Base-by-base conservation (phyloP, 108 stramenopile genomes). In the Aurantiochytrium sp. region DNA sequence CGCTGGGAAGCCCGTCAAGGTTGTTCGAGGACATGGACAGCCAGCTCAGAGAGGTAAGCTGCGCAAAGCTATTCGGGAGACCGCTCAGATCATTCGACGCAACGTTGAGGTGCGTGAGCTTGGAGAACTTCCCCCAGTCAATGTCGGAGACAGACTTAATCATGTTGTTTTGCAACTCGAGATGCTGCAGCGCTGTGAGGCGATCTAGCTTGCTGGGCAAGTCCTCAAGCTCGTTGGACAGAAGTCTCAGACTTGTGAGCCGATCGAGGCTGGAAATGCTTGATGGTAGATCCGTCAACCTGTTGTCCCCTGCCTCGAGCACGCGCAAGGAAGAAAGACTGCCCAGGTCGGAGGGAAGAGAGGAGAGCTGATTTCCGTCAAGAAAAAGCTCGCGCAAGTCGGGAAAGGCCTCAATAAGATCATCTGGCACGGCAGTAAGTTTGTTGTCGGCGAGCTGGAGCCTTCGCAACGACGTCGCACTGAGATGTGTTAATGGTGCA, bases 101-200 rank as follows among this genome's bases (percentile, higher is more conserved):
- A 5, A 89, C 53, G 49, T 89, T 58, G 87, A 91, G 92, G 57
- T 87, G 90, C 42, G 90, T 83, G 25, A 92, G 29, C 89, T 92
- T 89, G 21, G 58, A 5, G 10, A 90, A 91, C 2, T 57, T 16
- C 14, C 3, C 4, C 55, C 55, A 57, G 55, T 8, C 55, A 2
- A 57, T 16, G 55, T 57, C 55, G 4, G 8, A 8, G 14, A 92
- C 60, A 14, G 57, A 16, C 35, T 12, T 57, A 10, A 92, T 51
- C 44, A 90, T 91, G 83, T 92, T 92, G 8, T 59, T 89, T 19
- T 92, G 91, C 49, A 92, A 90, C 90, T 91, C 92, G 16, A 92
- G 89, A 19, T 91, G 49, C 89, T 91, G 90, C 53, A 92, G 90
- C 28, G 89, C 89, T 12, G 29, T 28, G 29, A 92, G 69, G 4